phyloP scores from a whole-genome alignment of 768 basidiomycete species.

The Lyophyllum decastes region DNA sequence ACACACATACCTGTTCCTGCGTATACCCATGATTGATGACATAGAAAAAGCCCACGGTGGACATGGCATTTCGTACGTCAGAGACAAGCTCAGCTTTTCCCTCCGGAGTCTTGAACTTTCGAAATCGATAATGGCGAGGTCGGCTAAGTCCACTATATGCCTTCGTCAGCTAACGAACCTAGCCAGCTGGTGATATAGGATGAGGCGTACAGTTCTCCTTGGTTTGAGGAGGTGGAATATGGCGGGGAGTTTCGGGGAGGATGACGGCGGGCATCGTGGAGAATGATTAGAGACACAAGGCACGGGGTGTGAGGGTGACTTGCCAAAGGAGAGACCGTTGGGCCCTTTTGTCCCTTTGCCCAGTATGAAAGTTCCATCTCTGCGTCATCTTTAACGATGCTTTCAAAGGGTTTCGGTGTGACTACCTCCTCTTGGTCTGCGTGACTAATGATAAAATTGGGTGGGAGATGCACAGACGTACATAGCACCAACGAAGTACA shows the following conservation, averaged over 20 bases:
- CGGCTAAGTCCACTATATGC: constrained; percentile 39
- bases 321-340: too few relatives aligned
- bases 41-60: constrained; percentile 6
- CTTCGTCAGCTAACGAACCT: not conserved
- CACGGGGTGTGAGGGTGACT: too few relatives aligned
- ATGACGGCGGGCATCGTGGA: constrained; percentile 30
- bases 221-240: constrained; percentile 24
- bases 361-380: too few relatives aligned
- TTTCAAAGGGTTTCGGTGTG: too few relatives aligned
- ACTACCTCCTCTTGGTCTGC: too few relatives aligned
- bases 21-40: too few relatives aligned
- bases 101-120: constrained; percentile 38
- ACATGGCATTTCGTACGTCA: constrained; percentile 49
- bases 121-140: constrained; percentile 57
- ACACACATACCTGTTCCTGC: not conserved
- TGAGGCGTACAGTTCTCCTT: constrained; percentile 10
- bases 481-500: too few relatives aligned
- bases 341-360: too few relatives aligned
- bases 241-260: constrained; percentile 35
- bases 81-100: constrained; percentile 38
- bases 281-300: too few relatives aligned
- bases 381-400: too few relatives aligned
- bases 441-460: too few relatives aligned
- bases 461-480: too few relatives aligned
- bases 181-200: not conserved